A percentile compares a stretch with the other conserved stretches of the same genome.
Conservation (phyloP, 2,329 filamentous ascomycete species). For the Ceratocystis destructans region DNA sequence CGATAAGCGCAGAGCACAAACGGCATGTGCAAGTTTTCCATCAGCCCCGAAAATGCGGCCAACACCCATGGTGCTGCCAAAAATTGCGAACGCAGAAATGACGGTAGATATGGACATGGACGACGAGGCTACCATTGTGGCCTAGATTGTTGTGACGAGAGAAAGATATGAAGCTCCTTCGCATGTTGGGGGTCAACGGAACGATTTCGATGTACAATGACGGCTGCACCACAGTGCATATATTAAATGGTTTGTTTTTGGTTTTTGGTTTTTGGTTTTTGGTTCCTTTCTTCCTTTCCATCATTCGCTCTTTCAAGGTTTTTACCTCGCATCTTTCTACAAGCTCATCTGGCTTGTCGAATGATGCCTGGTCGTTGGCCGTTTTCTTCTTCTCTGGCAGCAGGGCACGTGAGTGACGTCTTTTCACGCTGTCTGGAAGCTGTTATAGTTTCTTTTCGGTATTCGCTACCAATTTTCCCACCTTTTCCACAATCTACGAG, state of each 20-base stretch:
- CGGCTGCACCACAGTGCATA: neutral
- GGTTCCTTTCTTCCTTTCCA: constrained; percentile 4
- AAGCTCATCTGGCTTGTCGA: neutral
- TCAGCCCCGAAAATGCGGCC: neutral
- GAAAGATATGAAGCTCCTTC: neutral
- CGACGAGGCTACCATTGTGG: constrained; percentile 8
- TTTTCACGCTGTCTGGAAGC: neutral
- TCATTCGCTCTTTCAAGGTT: constrained; percentile 7
- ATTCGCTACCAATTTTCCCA: neutral
- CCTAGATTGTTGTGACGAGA: neutral
- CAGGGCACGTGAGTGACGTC: neutral
- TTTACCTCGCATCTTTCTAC: neutral
- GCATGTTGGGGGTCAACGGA: neutral
- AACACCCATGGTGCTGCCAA: neutral
- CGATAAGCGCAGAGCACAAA: neutral
- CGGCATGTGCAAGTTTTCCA: neutral
- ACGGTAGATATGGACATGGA: neutral
- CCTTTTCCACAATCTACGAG: neutral
- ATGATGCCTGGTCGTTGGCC: constrained; percentile 4
- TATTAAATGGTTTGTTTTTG: neutral
- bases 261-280: neutral
- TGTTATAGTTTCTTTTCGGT: neutral
- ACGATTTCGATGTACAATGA: constrained; percentile 1
- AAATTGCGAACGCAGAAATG: neutral
- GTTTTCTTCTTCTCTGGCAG: neutral